phyloP scores from a whole-genome alignment of 2,329 filamentous ascomycete genomes.

The Elsinoe fawcettii region DNA sequence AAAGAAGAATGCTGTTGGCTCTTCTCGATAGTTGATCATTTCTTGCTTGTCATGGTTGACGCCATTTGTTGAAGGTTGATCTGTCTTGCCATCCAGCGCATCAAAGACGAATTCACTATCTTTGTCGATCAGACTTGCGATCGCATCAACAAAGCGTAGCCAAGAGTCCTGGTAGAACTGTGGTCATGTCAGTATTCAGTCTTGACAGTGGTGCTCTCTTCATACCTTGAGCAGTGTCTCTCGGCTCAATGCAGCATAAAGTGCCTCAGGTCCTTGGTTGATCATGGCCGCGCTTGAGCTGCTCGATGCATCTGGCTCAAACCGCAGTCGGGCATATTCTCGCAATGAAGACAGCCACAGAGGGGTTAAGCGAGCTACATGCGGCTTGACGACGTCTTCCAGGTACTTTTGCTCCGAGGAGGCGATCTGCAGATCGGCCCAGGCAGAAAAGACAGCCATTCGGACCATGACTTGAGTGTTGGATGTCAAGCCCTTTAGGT shows the following conservation, averaged over 20 bases:
- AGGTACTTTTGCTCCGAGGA: constrained; percentile 88
- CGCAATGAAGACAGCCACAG: constrained; percentile 88
- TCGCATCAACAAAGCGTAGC: constrained; percentile 93
- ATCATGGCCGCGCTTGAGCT: constrained; percentile 62
- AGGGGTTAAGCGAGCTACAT: constrained; percentile 82
- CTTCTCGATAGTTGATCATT: constrained; percentile 95
- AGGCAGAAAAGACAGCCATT: constrained; percentile 92
- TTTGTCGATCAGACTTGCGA: constrained; percentile 93
- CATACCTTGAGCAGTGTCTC: constrained; percentile 72
- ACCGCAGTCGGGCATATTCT: constrained; percentile 85
- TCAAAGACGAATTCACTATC: constrained; percentile 98
- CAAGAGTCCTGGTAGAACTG: constrained; percentile 94
- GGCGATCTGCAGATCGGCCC: constrained; percentile 93
- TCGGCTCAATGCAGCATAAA: constrained; percentile 89
- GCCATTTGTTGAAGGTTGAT: constrained; percentile 26
- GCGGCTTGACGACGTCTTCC: constrained; percentile 77
- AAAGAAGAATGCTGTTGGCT: constrained; percentile 98
- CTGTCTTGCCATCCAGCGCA: constrained; percentile 75
- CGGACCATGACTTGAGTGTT: constrained; percentile 99
- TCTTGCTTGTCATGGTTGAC: constrained; percentile 27
- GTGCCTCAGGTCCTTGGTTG: constrained; percentile 80
- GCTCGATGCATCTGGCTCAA: constrained; percentile 95
- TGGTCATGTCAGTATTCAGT: not conserved
- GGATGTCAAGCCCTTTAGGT: constrained; percentile 83
- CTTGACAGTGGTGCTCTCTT: constrained; percentile 17